Evolutionary conservation across 2,329 filamentous ascomycete species (phyloP).

Genomic region (Metarhizium robertsii): DNA sequence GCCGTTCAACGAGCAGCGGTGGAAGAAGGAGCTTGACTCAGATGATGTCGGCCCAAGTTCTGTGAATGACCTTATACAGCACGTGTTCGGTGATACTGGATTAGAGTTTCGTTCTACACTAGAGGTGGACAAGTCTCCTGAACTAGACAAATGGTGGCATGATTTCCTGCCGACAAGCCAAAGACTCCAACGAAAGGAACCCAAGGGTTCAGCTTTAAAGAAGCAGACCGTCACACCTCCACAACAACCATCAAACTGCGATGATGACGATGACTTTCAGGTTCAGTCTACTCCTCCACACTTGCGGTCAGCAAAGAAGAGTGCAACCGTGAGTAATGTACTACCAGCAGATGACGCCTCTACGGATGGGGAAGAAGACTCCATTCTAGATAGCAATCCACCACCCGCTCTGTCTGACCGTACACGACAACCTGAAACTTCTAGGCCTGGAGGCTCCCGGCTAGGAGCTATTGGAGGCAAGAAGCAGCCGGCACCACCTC

Average conservation of each 20-base stretch:
- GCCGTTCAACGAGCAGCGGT: constrained; percentile 32
- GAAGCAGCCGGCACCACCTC: constrained; percentile 17
- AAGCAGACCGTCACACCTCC: background rate
- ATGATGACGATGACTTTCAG: constrained; percentile 42
- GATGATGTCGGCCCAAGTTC: constrained; percentile 19
- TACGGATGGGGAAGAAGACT: constrained; percentile 24
- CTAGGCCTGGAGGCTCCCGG: constrained; percentile 12
- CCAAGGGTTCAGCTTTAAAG: background rate
- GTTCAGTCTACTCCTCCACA: constrained; percentile 38
- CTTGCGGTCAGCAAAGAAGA: constrained; percentile 18
- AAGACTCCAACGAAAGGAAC: constrained; percentile 11
- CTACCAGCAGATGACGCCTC: constrained; percentile 17
- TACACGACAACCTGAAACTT: constrained; percentile 11
- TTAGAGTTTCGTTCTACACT: constrained; percentile 20
- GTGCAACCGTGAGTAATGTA: constrained; percentile 6
- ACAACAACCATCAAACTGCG: constrained; percentile 10
- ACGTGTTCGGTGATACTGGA: constrained; percentile 29
- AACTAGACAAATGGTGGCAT: constrained; percentile 41
- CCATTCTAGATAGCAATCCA: constrained; percentile 11
- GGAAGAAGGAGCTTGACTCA: constrained; percentile 22
- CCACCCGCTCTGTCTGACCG: constrained; percentile 8
- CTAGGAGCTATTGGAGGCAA: constrained; percentile 28
- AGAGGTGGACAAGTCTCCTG: constrained; percentile 22
- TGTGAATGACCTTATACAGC: constrained; percentile 26
- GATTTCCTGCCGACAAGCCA: constrained; percentile 25